These are phyloP conservation scores for Cladophialophora immunda DNA, from an alignment of 2,329 filamentous ascomycete genomes.

Conservation along the genomic window DNA sequence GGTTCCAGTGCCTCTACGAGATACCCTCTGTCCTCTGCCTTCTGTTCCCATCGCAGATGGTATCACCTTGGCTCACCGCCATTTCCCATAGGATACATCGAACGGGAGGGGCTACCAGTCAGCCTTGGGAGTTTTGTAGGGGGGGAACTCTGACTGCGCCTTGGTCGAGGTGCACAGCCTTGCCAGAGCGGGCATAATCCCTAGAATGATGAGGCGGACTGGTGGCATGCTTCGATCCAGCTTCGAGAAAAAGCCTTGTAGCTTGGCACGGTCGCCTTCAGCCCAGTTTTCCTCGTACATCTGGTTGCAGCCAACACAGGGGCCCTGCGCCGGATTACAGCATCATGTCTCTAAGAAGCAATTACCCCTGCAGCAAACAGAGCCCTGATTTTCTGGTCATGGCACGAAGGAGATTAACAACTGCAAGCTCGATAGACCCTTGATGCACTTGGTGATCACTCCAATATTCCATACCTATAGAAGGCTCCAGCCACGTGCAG, in stretches of 20 bases:
- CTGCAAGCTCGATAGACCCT: background rate
- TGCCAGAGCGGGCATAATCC: background rate
- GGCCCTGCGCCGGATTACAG: conserved; percentile 2
- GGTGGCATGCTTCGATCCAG: background rate
- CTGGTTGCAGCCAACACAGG: background rate
- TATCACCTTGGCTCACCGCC: conserved; percentile 2
- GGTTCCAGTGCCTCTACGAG: no score
- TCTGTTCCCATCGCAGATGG: background rate
- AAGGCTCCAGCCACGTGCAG: background rate
- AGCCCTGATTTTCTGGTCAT: background rate
- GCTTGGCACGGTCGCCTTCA: conserved; percentile 3
- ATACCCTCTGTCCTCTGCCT: background rate
- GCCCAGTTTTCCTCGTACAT: background rate
- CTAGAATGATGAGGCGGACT: background rate
- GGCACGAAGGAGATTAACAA: background rate
- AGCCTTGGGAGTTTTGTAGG: background rate
- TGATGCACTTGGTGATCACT: background rate
- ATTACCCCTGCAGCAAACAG: conserved; percentile 1
- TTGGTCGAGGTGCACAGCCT: conserved; percentile 11
- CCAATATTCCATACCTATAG: background rate
- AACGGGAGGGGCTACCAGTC: conserved; percentile 5
- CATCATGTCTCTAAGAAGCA: background rate
- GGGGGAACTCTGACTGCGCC: background rate
- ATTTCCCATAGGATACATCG: conserved; percentile 3
- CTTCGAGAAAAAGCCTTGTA: background rate